A percentile compares a stretch with the other conserved stretches of the same genome.
phyloP scores from a whole-genome alignment of 2,329 filamentous ascomycete genomes.

The Madurella fahalii region DNA sequence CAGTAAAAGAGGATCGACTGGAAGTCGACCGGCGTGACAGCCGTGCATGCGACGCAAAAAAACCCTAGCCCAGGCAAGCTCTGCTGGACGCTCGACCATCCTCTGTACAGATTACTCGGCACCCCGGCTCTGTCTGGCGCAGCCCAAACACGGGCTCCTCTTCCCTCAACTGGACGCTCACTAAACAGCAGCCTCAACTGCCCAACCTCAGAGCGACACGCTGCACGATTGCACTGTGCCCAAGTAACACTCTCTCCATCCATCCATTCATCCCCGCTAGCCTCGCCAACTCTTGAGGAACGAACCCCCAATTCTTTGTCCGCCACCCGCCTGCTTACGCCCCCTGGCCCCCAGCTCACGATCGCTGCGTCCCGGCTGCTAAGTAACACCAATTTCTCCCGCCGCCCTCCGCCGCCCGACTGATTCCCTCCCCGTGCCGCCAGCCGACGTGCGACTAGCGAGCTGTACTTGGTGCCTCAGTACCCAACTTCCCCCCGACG shows the following conservation, averaged over 20 bases:
- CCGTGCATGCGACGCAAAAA: too few relatives aligned
- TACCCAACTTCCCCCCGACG: neutral
- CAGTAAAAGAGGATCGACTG: too few relatives aligned
- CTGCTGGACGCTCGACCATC: too few relatives aligned
- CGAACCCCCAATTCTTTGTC: slow-evolving; percentile 23
- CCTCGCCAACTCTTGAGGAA: neutral
- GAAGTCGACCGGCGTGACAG: too few relatives aligned
- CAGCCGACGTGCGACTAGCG: neutral
- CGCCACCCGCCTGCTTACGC: neutral
- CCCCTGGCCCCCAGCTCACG: neutral
- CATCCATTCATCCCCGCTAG: neutral
- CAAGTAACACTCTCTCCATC: slow-evolving; percentile 1
- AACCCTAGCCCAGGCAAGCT: too few relatives aligned
- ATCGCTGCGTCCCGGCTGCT: neutral
- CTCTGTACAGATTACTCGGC: neutral
- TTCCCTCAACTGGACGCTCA: slow-evolving; percentile 16
- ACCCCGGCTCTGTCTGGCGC: neutral
- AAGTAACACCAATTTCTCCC: neutral
- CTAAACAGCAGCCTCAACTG: slow-evolving; percentile 20
- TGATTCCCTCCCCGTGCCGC: too few relatives aligned
- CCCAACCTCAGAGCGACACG: slow-evolving; percentile 24
- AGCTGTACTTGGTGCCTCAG: neutral
- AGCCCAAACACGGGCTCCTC: slow-evolving; percentile 17
- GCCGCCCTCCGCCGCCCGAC: neutral
- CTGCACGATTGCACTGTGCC: slow-evolving; percentile 10